Percentiles rank a stretch among this genome's conserved stretches.
phyloP scores from a whole-genome alignment of 2,329 filamentous ascomycete genomes.

The Apiospora aurea region DNA sequence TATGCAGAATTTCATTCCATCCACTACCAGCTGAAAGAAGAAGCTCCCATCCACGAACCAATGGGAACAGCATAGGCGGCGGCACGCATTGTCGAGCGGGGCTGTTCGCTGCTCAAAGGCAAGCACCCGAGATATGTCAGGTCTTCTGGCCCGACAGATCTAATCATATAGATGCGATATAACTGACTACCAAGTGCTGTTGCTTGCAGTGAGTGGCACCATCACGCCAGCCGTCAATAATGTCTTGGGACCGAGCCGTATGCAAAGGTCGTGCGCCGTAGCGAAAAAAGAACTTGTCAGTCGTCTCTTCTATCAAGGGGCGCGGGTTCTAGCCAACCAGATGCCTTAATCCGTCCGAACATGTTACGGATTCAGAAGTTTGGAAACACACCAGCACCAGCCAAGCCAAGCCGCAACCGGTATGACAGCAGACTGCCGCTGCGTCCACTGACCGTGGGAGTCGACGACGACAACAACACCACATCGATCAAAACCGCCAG shows the following conservation, averaged over 20 bases:
- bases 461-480: neutral
- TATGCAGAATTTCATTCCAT: neutral
- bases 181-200: neutral
- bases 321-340: conserved; percentile 28
- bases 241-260: conserved; percentile 15
- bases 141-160: conserved; percentile 13
- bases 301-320: conserved; percentile 15
- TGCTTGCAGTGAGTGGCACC: conserved; percentile 9
- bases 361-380: conserved; percentile 28
- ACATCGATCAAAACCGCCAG: neutral
- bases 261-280: conserved; percentile 23
- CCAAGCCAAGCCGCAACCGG: neutral
- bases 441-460: neutral
- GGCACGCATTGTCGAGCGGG: conserved; percentile 14
- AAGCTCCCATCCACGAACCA: neutral
- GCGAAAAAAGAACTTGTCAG: conserved; percentile 25
- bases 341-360: conserved; percentile 25
- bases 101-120: conserved; percentile 19
- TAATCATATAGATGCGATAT: conserved; percentile 2
- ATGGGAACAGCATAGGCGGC: neutral
- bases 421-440: conserved; percentile 2
- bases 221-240: conserved; percentile 26
- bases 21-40: conserved; percentile 8
- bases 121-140: conserved; percentile 25
- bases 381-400: conserved; percentile 25